phyloP scores from a whole-genome alignment of 1,139 yeast species.

The Kluyveromyces sp. region DNA sequence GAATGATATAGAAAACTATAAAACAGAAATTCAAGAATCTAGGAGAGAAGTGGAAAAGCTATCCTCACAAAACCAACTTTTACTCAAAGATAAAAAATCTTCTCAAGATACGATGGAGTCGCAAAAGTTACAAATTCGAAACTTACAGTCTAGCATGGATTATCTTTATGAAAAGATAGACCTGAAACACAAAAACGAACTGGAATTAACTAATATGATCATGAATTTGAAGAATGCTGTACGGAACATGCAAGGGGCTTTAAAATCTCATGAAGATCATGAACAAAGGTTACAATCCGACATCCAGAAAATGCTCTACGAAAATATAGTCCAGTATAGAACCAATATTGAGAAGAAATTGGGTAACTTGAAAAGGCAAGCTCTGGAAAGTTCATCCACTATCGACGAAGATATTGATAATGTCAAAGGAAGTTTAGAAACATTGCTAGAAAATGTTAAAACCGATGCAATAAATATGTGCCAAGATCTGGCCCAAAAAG shows the following conservation, averaged over 20 bases:
- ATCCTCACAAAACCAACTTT: conserved; percentile 28
- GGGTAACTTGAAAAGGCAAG: conserved; percentile 16
- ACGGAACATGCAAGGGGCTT: conserved; percentile 25
- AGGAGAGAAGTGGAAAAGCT: conserved; percentile 33
- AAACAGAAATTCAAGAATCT: conserved; percentile 39
- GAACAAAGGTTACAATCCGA: conserved; percentile 25
- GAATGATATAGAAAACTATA: conserved; percentile 38
- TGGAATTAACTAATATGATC: conserved; percentile 29
- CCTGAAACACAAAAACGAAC: conserved; percentile 30
- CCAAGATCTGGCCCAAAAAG: conserved; percentile 19
- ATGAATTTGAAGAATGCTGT: conserved; percentile 28
- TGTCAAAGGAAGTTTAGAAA: conserved; percentile 19
- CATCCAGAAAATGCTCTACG: conserved; percentile 23
- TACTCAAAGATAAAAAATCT: conserved; percentile 25
- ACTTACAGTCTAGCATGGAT: conserved; percentile 27
- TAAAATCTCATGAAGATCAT: conserved; percentile 27
- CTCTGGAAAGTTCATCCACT: conserved; percentile 8
- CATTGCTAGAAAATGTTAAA: conserved; percentile 14
- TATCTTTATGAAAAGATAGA: conserved; percentile 31
- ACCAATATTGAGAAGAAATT: conserved; percentile 15
- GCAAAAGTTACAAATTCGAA: conserved; percentile 27
- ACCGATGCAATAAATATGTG: conserved; percentile 18
- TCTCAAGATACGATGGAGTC: conserved; percentile 24
- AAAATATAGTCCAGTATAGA: conserved; percentile 18
- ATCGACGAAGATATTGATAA: conserved; percentile 14